Conservation (phyloP, 2,329 filamentous ascomycete species). For the Proliferodiscus dingleyae region DNA sequence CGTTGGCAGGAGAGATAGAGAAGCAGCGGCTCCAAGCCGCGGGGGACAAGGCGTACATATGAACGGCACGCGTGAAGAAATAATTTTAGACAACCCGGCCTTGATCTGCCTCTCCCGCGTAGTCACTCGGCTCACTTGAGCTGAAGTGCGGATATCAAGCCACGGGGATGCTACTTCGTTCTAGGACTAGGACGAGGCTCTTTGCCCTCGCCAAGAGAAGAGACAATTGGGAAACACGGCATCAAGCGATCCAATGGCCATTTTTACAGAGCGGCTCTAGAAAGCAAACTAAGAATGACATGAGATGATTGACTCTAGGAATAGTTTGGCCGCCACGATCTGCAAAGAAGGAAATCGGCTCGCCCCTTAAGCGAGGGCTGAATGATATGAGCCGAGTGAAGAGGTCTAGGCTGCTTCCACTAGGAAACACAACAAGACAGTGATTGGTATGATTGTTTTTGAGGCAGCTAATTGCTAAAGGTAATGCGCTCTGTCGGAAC, state of each 20-base stretch:
- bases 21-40: background rate
- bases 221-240: background rate
- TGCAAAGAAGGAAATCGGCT: background rate
- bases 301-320: background rate
- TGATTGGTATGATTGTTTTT: background rate
- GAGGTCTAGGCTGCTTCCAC: background rate
- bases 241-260: background rate
- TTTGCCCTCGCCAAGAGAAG: background rate
- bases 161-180: background rate
- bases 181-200: background rate
- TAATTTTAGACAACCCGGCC: background rate
- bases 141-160: background rate
- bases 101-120: background rate
- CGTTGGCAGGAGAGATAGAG: background rate
- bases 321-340: background rate
- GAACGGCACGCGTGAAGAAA: background rate
- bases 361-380: background rate
- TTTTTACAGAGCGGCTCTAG: background rate
- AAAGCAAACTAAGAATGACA: background rate
- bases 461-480: too few relatives aligned
- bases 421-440: background rate
- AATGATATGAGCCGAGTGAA: background rate
- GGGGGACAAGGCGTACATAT: background rate
- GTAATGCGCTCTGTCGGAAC: too few relatives aligned
- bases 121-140: background rate